Evolutionary conservation across 805 yeast genomes (phyloP), one percentile per base, ranked within the genome.

Genomic region (Barnettozyma sp.): DNA sequence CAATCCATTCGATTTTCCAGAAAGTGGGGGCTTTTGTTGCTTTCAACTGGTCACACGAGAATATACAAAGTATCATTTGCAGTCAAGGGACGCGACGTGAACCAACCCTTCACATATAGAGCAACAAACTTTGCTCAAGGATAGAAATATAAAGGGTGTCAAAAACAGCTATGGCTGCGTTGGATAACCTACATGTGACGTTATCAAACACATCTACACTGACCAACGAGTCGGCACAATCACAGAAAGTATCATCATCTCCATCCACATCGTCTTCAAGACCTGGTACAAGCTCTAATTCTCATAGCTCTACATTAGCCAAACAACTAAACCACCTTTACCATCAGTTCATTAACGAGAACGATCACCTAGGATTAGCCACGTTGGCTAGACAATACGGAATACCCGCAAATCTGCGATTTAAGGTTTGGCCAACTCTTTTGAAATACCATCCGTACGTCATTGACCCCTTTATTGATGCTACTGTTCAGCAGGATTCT

Each of bases 391-490:
- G 95, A 43, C 87, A 80, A 45, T 65, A 76, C 38, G 97, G 97
- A 4, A 66, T 87, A 19, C 97, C 97, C 1, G 90, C 94, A 1
- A 70, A 76, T 38, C 63, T 86, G 36, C 68, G 97, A 41, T 76
- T 75, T 45, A 65, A 70, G 38, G 82, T 84, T 7, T 88, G 97
- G 97, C 95, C 96, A 1, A 60, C 84, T 4, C 58, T 88, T 34
- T 58, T 88, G 39, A 78, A 78, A 46, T 76, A 76, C 49, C 97
- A 88, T 56, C 96, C 97, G 1, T 83, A 78, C 63, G 95, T 85
- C 11, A 59, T 74, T 22, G 67, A 76, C 33, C 95, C 96, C 0
- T 81, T 74, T 46, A 68, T 85, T 3, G 90, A 69, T 43, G 61
- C 63, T 3, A 48, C 45, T 31, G 66, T 56, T 5, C 62, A 58